Evolutionary conservation across 2,329 filamentous ascomycete species (phyloP), one percentile per base, ranked within the genome.

Genomic region (Blastomyces parvus): DNA sequence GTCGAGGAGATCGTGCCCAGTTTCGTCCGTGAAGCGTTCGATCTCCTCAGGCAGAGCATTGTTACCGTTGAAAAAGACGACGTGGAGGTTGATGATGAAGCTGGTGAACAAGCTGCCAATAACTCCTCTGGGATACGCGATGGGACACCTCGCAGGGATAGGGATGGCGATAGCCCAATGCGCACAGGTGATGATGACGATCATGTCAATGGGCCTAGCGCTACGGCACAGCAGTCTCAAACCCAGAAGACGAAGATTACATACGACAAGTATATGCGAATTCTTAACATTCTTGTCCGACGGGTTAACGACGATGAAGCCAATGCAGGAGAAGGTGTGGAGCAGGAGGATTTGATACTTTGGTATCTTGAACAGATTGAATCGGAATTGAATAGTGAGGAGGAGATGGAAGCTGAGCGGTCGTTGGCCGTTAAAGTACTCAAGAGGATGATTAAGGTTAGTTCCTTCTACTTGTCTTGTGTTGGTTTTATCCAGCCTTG

Each of bases 1-100:
- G 91, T 96, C 17, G 89, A 93, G 70, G 91, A 97, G 67, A 89
- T 99, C 65, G 87, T 86, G 0, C 83, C 89, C 1, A 84, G 85
- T 0, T 96, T 97, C 77, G 94, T 99, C 19, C 84, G 88, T 50
- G 94, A 99, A 77, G 94, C 93, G 0, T 97, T 88, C 76, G 91
- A 94, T 69, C 83, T 99, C 11, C 84, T 99, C 14, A 83, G 91
- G 52, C 92, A 97, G 77, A 94, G 89, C 75, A 99, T 99, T 74
- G 97, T 99, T 70, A 94, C 89, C 1, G 94, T 99, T 33, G 94
- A 99, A 77, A 94, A 97, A 72, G 94, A 99, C 70, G 94, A 99
- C 70, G 87, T 99, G 19, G 93, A 97, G 72, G 88, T 99, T 65
- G 91, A 96, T 61, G 91, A 92, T 6, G 88, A 89, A 25, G 84